These are phyloP conservation scores for Brettanomyces custersianus DNA, from an alignment of 805 yeast genomes.

Conservation along the genomic window DNA sequence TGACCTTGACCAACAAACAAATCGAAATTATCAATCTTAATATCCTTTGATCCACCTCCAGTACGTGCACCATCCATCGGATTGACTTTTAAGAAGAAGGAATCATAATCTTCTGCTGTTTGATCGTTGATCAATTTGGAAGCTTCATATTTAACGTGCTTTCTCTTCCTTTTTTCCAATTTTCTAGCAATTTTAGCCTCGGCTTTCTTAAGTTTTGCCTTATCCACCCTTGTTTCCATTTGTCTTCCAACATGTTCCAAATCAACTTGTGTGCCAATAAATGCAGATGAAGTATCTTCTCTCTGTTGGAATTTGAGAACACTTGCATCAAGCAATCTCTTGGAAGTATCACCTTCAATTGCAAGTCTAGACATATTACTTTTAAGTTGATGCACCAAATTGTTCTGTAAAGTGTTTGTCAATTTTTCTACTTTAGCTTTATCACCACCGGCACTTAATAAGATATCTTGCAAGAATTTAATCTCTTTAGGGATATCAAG, in stretches of 20 bases:
- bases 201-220: slow-evolving; percentile 93
- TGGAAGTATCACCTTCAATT: slow-evolving; percentile 79
- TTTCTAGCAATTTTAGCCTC: slow-evolving; percentile 96
- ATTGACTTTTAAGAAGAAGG: slow-evolving; percentile 89
- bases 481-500: slow-evolving; percentile 63
- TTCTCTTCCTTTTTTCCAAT: slow-evolving; percentile 79
- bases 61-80: slow-evolving; percentile 85
- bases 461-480: slow-evolving; percentile 51
- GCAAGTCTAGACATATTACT: slow-evolving; percentile 68
- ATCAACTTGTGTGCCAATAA: slow-evolving; percentile 71
- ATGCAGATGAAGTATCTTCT: slow-evolving; percentile 68
- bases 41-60: slow-evolving; percentile 97
- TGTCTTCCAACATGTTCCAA: slow-evolving; percentile 88
- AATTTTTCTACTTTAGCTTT: slow-evolving; percentile 43
- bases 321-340: slow-evolving; percentile 74
- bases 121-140: slow-evolving; percentile 69
- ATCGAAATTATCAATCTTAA: slow-evolving; percentile 87
- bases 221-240: slow-evolving; percentile 90
- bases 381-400: slow-evolving; percentile 42
- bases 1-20: slow-evolving; percentile 93
- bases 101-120: slow-evolving; percentile 75
- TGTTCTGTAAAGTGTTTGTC: slow-evolving; percentile 35
- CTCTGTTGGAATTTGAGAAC: slow-evolving; percentile 61
- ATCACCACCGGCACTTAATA: slow-evolving; percentile 80
- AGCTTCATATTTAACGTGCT: slow-evolving; percentile 87